Percentiles rank a stretch among this genome's conserved stretches.
phyloP scores from a whole-genome alignment of 371 early-diverging fungal species.

The Phascolomyces articulosus region DNA sequence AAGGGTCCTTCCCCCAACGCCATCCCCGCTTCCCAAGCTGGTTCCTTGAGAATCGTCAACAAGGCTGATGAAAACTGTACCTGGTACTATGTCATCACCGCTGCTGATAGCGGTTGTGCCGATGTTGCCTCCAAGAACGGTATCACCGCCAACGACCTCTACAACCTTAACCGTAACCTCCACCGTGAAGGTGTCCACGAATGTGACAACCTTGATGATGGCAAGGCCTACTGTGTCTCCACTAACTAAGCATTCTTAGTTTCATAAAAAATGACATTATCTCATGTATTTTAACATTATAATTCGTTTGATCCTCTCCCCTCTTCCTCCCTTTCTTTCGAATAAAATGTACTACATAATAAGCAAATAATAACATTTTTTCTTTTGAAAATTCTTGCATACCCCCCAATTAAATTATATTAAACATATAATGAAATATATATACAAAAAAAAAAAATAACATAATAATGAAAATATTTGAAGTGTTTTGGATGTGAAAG shows the following conservation, averaged over 20 bases:
- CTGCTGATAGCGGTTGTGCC: slow-evolving; percentile 16
- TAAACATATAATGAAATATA: not conserved
- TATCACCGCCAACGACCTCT: slow-evolving; percentile 15
- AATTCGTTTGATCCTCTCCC: too few relatives aligned
- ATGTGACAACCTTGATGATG: slow-evolving; percentile 32
- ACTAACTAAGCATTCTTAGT: not conserved
- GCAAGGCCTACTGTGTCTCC: slow-evolving; percentile 32
- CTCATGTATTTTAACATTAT: slow-evolving; percentile 3
- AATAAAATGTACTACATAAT: not conserved
- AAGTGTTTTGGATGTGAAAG: too few relatives aligned
- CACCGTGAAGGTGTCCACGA: slow-evolving; percentile 24
- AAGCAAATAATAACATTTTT: not conserved
- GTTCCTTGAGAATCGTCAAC: slow-evolving; percentile 15
- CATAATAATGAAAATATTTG: too few relatives aligned
- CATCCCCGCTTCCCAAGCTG: slow-evolving; percentile 4
- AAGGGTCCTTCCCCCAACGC: slow-evolving; percentile 4
- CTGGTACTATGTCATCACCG: slow-evolving; percentile 21
- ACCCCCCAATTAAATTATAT: not conserved
- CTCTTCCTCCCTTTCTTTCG: not conserved
- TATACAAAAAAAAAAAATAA: not conserved
- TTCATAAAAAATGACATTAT: slow-evolving; percentile 12
- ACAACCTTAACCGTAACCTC: slow-evolving; percentile 22
- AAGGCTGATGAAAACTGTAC: slow-evolving; percentile 18
- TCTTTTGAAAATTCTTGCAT: not conserved
- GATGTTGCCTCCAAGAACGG: slow-evolving; percentile 20